Conservation (phyloP, 345 rosid species). For the Microthlaspi erraticum region DNA sequence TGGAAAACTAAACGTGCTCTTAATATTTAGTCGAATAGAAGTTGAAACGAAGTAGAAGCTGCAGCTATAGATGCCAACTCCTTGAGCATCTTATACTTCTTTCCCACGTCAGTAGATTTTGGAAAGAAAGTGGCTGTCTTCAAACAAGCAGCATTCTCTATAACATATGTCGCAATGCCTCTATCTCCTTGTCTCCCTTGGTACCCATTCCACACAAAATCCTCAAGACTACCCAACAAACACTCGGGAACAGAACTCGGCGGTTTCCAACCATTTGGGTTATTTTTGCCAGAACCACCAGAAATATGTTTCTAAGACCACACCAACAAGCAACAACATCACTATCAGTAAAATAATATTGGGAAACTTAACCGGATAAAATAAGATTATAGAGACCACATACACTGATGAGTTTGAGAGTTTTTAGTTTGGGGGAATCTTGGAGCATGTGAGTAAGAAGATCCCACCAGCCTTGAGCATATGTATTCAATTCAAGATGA, state of each 20-base stretch:
- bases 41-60: neutral
- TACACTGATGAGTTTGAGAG: slow-evolving; percentile 18
- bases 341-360: neutral
- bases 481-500: slow-evolving; percentile 1
- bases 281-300: neutral
- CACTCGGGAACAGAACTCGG: slow-evolving; percentile 16
- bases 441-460: slow-evolving; percentile 16
- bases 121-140: slow-evolving; percentile 14
- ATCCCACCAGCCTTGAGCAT: slow-evolving; percentile 7
- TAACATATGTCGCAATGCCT: slow-evolving; percentile 6
- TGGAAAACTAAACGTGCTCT: neutral
- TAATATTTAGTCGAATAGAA: slow-evolving; percentile 15
- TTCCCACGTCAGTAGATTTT: neutral
- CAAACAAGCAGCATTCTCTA: slow-evolving; percentile 20
- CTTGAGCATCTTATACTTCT: slow-evolving; percentile 26
- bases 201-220: slow-evolving; percentile 24
- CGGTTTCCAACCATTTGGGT: slow-evolving; percentile 8
- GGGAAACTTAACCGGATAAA: neutral
- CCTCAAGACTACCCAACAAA: slow-evolving; percentile 10
- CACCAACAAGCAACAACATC: neutral
- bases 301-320: slow-evolving; percentile 12
- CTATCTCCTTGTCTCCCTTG: slow-evolving; percentile 18
- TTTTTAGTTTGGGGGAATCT: slow-evolving; percentile 10
- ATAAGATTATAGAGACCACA: neutral
- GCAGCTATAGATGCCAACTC: too few species aligned